Percentiles rank a stretch among this genome's conserved stretches.
phyloP scores from a whole-genome alignment of 768 basidiomycete genomes.

The Cystofilobasidium capitatum region DNA sequence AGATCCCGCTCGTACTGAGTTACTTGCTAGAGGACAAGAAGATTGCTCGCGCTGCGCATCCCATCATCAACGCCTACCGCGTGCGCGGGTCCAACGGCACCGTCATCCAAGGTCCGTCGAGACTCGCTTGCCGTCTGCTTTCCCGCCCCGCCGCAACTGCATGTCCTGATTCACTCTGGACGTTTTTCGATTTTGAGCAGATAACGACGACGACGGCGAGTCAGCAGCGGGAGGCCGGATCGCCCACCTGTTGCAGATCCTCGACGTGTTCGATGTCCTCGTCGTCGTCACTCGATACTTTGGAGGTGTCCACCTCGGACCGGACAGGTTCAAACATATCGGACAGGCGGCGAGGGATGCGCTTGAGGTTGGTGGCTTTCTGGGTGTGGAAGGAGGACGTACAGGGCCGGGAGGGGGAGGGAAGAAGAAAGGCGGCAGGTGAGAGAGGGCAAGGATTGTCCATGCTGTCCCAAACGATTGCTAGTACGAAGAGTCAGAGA shows the following conservation, averaged over 20 bases:
- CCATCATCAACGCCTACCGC: constrained; percentile 33
- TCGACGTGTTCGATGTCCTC: constrained; percentile 55
- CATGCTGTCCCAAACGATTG: no score
- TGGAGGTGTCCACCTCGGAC: constrained; percentile 73
- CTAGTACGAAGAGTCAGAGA: no score
- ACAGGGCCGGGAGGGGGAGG: background rate
- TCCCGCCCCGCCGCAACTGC: no score
- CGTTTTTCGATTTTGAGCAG: constrained; percentile 40
- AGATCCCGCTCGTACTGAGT: constrained; percentile 47
- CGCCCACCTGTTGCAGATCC: constrained; percentile 79
- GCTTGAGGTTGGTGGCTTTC: constrained; percentile 74
- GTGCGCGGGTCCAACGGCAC: constrained; percentile 29
- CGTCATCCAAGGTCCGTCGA: constrained; percentile 11
- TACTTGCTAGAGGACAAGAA: constrained; percentile 39
- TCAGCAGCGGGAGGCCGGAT: constrained; percentile 82
- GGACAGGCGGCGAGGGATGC: constrained; percentile 86
- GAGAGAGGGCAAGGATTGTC: no score
- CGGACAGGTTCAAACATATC: constrained; percentile 56
- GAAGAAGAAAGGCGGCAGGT: constrained; percentile 4
- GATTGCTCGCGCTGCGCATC: constrained; percentile 36
- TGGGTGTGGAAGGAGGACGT: constrained; percentile 46
- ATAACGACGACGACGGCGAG: constrained; percentile 93
- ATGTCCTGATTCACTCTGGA: background rate
- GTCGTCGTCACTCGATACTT: constrained; percentile 90
- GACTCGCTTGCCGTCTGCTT: background rate